phyloP scores from a whole-genome alignment of 257 asterid species.

The Capsicum rhomboideum region DNA sequence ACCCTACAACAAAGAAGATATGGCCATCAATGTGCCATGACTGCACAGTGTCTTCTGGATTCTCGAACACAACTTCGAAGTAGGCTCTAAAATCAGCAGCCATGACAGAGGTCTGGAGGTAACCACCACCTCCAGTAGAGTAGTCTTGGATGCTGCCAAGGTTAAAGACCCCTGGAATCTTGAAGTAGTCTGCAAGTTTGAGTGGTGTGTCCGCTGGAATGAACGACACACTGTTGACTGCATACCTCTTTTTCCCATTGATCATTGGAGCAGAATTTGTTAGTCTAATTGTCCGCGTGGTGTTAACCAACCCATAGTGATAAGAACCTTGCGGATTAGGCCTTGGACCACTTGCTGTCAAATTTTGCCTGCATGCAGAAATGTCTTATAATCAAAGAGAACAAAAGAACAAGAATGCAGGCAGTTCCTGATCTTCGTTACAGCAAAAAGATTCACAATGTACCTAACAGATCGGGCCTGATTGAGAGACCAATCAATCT shows the following conservation, averaged over 20 bases:
- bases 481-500: conserved; percentile 46
- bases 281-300: conserved; percentile 32
- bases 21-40: conserved; percentile 48
- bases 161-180: conserved; percentile 25
- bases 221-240: conserved; percentile 39
- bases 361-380: conserved; percentile 25
- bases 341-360: conserved; percentile 45
- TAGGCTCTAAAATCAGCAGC: conserved; percentile 33
- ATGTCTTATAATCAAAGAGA: not conserved
- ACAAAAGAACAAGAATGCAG: not conserved
- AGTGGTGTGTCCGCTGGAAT: conserved; percentile 42
- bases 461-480: conserved; percentile 47
- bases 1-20: conserved; percentile 40
- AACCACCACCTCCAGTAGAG: conserved; percentile 32
- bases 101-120: conserved; percentile 38
- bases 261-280: conserved; percentile 30
- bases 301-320: conserved; percentile 40
- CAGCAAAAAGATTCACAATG: not conserved
- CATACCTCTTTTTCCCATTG: conserved; percentile 35
- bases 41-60: conserved; percentile 34
- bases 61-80: conserved; percentile 33
- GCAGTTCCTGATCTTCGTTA: not conserved
- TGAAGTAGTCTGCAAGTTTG: conserved; percentile 37
- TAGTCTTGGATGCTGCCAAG: conserved; percentile 29
- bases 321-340: conserved; percentile 54